Evolutionary conservation across 78 protist species (phyloP).

Genomic region (Chrysochromulina tobinii): DNA sequence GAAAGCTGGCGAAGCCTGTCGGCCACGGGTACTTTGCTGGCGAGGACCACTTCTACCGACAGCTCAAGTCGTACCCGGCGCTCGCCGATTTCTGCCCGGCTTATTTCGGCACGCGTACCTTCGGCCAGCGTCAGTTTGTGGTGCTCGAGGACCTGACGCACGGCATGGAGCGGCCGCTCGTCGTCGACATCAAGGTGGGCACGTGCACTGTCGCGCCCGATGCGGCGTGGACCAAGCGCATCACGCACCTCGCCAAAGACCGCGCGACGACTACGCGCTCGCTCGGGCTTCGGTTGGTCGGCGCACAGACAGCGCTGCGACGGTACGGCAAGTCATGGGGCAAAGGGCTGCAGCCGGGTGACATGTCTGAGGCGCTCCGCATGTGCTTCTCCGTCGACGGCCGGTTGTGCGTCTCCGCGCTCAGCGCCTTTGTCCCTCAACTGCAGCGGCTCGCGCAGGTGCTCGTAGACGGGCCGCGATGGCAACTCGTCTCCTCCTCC

Average conservation of each 20-base stretch:
- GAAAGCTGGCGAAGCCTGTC: background rate
- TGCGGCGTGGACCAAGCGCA: background rate
- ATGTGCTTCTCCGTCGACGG: background rate
- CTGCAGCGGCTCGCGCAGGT: background rate
- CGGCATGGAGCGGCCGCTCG: background rate
- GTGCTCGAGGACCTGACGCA: slow-evolving; percentile 19
- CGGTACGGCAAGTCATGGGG: background rate
- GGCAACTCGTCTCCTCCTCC: slow-evolving; percentile 12
- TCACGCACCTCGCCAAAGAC: slow-evolving; percentile 12
- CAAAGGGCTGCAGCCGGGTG: background rate
- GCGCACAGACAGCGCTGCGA: background rate
- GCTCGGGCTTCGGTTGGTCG: background rate
- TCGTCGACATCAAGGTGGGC: slow-evolving; percentile 15
- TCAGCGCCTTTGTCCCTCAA: background rate
- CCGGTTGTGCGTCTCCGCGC: background rate
- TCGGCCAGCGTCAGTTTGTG: background rate
- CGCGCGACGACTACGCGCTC: slow-evolving; percentile 7
- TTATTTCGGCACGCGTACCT: background rate
- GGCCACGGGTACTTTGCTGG: background rate
- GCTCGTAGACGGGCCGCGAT: background rate
- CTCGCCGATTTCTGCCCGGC: background rate
- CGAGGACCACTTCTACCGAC: slow-evolving; percentile 2
- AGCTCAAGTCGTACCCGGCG: background rate
- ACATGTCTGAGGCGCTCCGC: background rate
- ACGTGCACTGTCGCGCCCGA: background rate